phyloP scores from a whole-genome alignment of 2,329 filamentous ascomycete genomes.

The Ceratocystis alfenasii region DNA sequence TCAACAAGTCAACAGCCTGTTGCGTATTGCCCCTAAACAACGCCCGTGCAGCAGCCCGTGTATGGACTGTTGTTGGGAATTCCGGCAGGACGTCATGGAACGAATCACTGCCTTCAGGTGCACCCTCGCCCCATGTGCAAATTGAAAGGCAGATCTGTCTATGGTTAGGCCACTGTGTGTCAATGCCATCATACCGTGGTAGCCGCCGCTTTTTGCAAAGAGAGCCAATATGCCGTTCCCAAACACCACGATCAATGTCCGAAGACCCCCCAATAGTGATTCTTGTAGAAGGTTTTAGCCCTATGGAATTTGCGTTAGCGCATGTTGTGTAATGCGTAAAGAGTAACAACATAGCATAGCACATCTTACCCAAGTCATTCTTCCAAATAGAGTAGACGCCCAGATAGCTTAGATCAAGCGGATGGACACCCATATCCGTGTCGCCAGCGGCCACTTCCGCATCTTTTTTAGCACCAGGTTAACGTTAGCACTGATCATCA shows the following conservation, averaged over 20 bases:
- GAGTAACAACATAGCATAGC: not conserved
- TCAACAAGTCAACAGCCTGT: slow-evolving; percentile 57
- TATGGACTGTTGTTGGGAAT: slow-evolving; percentile 46
- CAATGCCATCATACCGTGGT: slow-evolving; percentile 50
- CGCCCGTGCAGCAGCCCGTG: slow-evolving; percentile 64
- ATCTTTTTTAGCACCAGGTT: slow-evolving; percentile 31
- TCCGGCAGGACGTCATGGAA: slow-evolving; percentile 35
- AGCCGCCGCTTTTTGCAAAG: slow-evolving; percentile 52
- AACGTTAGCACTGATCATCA: not conserved
- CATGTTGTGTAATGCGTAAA: not conserved
- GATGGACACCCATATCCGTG: slow-evolving; percentile 57
- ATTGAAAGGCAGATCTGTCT: slow-evolving; percentile 64
- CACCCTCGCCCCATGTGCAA: slow-evolving; percentile 51
- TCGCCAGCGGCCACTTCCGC: slow-evolving; percentile 52
- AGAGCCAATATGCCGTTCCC: slow-evolving; percentile 50
- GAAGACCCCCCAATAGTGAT: slow-evolving; percentile 35
- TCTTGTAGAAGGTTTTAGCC: slow-evolving; percentile 38
- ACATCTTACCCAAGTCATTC: slow-evolving; percentile 46
- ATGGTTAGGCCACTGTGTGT: slow-evolving; percentile 55
- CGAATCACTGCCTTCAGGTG: slow-evolving; percentile 33
- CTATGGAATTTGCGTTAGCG: slow-evolving; percentile 28
- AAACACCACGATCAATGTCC: slow-evolving; percentile 38
- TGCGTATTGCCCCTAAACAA: slow-evolving; percentile 60
- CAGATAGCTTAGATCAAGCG: slow-evolving; percentile 62
- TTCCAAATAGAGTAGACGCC: slow-evolving; percentile 63